A percentile compares a stretch with the other conserved stretches of the same genome.
Conservation (phyloP, 768 basidiomycete species). For the Punctularia strigosozonata region DNA sequence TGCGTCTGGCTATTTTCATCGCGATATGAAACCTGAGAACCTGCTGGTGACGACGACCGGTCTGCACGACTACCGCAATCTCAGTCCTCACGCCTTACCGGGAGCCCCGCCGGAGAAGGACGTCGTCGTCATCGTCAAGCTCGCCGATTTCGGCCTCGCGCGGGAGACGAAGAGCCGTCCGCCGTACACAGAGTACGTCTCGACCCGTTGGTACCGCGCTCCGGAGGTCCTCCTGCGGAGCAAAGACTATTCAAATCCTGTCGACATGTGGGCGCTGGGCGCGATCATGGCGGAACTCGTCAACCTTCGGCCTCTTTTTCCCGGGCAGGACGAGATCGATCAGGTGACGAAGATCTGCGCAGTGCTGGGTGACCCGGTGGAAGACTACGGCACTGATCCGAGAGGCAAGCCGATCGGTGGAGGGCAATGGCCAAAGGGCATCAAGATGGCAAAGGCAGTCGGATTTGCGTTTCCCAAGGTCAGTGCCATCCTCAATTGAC, state of each 20-base stretch:
- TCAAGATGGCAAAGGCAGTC: conserved; percentile 76
- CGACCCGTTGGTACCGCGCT: conserved; percentile 99
- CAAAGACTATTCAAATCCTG: conserved; percentile 89
- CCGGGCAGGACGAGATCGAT: conserved; percentile 85
- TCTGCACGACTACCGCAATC: conserved; percentile 78
- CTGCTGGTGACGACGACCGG: conserved; percentile 97
- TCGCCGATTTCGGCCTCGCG: conserved; percentile 97
- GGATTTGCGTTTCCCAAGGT: conserved; percentile 91
- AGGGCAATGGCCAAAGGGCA: conserved; percentile 76
- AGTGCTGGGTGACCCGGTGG: conserved; percentile 83
- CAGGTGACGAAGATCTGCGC: conserved; percentile 88
- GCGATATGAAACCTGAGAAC: conserved; percentile 99
- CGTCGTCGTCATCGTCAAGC: conserved; percentile 92
- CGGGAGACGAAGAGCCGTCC: conserved; percentile 79
- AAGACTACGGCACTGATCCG: conserved; percentile 70
- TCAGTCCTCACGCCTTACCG: conserved; percentile 55
- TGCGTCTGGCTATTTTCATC: conserved; percentile 88
- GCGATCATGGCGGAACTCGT: conserved; percentile 97
- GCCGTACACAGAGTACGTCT: conserved; percentile 97
- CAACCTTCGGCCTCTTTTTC: conserved; percentile 92
- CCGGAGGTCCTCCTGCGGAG: conserved; percentile 92
- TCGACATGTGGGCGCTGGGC: conserved; percentile 99
- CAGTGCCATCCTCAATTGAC: conserved; percentile 14
- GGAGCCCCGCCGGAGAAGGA: conserved; percentile 75
- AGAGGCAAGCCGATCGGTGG: conserved; percentile 68